These are phyloP conservation scores for Starmerella sp. DNA, from an alignment of 805 yeast species.

Conservation along the genomic window DNA sequence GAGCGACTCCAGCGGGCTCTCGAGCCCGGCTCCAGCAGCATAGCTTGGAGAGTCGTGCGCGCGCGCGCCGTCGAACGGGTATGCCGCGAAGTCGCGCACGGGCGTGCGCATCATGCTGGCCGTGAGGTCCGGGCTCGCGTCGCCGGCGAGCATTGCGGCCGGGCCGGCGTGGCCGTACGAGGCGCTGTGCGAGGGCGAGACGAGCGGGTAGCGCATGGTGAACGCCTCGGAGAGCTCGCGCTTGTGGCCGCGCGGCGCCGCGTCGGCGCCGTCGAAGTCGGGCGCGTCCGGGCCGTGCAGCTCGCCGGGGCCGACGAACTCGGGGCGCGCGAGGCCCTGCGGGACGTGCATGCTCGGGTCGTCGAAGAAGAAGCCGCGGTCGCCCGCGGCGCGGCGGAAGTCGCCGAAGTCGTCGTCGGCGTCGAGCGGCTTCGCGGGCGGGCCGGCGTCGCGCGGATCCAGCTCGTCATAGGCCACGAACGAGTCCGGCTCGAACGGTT, in stretches of 20 bases:
- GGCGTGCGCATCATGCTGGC: slow-evolving; percentile 13
- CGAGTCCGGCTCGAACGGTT: background rate
- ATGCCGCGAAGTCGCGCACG: slow-evolving; percentile 5
- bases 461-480: background rate
- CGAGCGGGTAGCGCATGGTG: slow-evolving; percentile 20
- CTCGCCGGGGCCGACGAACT: slow-evolving; percentile 1
- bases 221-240: slow-evolving; percentile 18
- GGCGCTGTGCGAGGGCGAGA: slow-evolving; percentile 10
- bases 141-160: background rate
- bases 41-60: slow-evolving; percentile 12
- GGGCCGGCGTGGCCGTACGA: background rate
- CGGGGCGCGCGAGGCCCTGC: background rate
- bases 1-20: slow-evolving; percentile 17
- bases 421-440: background rate
- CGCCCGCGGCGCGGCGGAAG: background rate
- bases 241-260: slow-evolving; percentile 8
- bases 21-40: slow-evolving; percentile 3
- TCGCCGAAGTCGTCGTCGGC: background rate
- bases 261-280: background rate
- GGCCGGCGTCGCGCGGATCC: background rate
- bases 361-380: background rate
- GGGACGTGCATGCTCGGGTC: slow-evolving; percentile 1
- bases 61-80: slow-evolving; percentile 1
- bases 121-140: background rate
- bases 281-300: background rate